Evolutionary conservation across 2,329 filamentous ascomycete species (phyloP).

Genomic region (Penicillium janthinellum): DNA sequence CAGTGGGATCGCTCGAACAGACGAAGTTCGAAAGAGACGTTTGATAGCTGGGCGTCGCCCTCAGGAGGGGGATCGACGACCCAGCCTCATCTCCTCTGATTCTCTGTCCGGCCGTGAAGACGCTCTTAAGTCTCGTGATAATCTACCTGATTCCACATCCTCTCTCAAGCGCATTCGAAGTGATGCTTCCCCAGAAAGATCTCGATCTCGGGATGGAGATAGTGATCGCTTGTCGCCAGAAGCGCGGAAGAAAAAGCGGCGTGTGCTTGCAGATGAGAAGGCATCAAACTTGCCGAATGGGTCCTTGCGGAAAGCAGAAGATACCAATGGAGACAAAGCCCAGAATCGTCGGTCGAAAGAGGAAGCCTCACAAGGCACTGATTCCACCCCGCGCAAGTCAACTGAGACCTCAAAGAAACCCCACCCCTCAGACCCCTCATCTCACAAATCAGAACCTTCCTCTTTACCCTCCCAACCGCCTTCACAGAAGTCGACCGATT

Average conservation of each 20-base stretch:
- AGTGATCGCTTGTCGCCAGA: conserved; percentile 35
- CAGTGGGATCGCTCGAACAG: conserved; percentile 27
- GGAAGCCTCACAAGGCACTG: conserved; percentile 12
- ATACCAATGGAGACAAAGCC: conserved; percentile 24
- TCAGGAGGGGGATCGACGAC: conserved; percentile 38
- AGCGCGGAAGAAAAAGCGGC: conserved; percentile 47
- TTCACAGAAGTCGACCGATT: conserved; percentile 14
- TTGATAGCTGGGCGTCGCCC: conserved; percentile 46
- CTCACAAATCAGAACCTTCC: conserved; percentile 2
- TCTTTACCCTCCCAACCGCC: background rate
- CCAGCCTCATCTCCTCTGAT: conserved; percentile 45
- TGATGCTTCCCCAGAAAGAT: conserved; percentile 46
- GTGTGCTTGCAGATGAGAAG: conserved; percentile 44
- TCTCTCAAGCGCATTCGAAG: conserved; percentile 45
- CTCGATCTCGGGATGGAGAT: conserved; percentile 38
- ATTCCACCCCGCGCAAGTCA: conserved; percentile 14
- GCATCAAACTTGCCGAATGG: conserved; percentile 35
- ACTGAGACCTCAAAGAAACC: conserved; percentile 18
- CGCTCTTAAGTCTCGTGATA: conserved; percentile 34
- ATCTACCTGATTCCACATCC: conserved; percentile 26
- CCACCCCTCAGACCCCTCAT: background rate
- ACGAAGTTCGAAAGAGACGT: conserved; percentile 43
- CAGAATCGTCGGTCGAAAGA: conserved; percentile 20
- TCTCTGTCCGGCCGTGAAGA: conserved; percentile 45
- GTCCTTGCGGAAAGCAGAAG: conserved; percentile 30